phyloP scores from a whole-genome alignment of 1,284 basidiomycete species.

The Leucoagaricus sp. region DNA sequence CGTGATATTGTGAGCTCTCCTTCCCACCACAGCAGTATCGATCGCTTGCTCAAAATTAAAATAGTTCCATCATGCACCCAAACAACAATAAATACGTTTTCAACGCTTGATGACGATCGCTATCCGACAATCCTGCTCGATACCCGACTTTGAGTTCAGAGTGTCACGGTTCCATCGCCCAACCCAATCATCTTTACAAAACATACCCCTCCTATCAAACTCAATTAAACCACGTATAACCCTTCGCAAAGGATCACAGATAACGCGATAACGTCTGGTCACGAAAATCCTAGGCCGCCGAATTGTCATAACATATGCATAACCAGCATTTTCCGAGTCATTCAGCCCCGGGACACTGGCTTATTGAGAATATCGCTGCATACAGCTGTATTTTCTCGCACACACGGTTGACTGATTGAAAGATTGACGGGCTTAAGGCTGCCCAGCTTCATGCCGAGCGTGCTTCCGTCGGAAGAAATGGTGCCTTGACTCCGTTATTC shows the following conservation, averaged over 20 bases:
- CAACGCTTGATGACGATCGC: too few species aligned
- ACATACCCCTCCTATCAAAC: background rate
- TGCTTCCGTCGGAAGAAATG: background rate
- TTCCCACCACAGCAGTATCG: slow-evolving; percentile 7
- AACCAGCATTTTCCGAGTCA: background rate
- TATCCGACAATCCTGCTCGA: too few species aligned
- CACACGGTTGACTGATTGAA: background rate
- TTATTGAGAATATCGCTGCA: background rate
- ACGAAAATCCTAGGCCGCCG: too few species aligned
- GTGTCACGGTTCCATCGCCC: too few species aligned
- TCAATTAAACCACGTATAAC: background rate
- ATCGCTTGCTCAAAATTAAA: slow-evolving; percentile 1
- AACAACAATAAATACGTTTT: slow-evolving; percentile 42
- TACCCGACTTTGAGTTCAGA: too few species aligned
- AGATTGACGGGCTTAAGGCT: slow-evolving; percentile 7
- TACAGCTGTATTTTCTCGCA: slow-evolving; percentile 13
- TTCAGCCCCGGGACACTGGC: background rate
- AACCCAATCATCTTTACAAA: too few species aligned
- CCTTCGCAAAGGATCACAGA: too few species aligned
- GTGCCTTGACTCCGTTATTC: background rate
- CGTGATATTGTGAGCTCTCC: slow-evolving; percentile 75
- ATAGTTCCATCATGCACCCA: slow-evolving; percentile 67
- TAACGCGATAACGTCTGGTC: too few species aligned
- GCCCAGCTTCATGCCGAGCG: slow-evolving; percentile 1
- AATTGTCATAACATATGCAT: too few species aligned